These are phyloP conservation scores for Pistacia integerrima DNA, from an alignment of 345 rosid genomes.

Conservation along the genomic window DNA sequence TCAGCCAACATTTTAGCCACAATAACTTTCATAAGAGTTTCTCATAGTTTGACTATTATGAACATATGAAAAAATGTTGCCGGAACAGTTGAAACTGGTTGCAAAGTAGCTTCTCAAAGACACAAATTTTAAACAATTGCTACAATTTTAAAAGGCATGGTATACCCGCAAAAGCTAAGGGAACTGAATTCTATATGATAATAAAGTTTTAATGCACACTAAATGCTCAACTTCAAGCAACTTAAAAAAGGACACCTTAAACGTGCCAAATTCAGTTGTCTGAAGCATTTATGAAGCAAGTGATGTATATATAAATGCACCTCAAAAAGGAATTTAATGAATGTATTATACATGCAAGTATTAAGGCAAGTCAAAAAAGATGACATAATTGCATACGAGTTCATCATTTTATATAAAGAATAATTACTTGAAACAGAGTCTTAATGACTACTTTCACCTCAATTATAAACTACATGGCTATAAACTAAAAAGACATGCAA, in stretches of 20 bases:
- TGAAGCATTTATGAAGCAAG: not conserved
- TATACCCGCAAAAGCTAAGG: too few species aligned
- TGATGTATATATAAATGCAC: not conserved
- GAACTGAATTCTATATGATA: not conserved
- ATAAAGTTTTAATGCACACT: not conserved
- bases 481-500: not conserved
- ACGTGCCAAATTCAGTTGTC: not conserved
- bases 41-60: too few species aligned
- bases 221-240: not conserved
- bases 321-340: not conserved
- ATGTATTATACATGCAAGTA: too few species aligned
- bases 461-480: not conserved
- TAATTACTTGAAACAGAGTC: not conserved
- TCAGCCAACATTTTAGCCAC: too few species aligned
- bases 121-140: too few species aligned
- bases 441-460: not conserved
- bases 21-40: too few species aligned
- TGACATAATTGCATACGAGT: not conserved
- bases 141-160: too few species aligned
- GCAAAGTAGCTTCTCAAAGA: too few species aligned
- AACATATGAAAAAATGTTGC: too few species aligned
- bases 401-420: not conserved
- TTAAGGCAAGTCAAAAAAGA: not conserved
- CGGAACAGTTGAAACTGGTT: too few species aligned
- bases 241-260: not conserved